These are phyloP conservation scores for Trichoderma reesei DNA, from an alignment of 495 filamentous ascomycete genomes.

Conservation along the genomic window DNA sequence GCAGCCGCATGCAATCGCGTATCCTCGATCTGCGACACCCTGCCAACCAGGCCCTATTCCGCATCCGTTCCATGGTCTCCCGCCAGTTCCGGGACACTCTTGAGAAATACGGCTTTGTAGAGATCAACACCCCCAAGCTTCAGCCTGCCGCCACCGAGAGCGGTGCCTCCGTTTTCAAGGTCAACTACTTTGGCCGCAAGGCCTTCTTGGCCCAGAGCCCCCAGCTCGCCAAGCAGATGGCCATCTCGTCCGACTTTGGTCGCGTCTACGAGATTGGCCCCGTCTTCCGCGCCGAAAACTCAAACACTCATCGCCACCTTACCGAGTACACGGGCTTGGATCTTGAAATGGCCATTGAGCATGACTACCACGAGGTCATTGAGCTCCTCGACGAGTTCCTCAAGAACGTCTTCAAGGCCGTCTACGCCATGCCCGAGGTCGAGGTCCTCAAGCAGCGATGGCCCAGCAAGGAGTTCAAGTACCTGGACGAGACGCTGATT, in stretches of 20 bases:
- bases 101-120: constrained; percentile 67
- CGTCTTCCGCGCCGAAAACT: constrained; percentile 96
- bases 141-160: constrained; percentile 87
- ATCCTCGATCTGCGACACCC: constrained; percentile 79
- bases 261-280: constrained; percentile 87
- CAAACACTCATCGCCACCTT: constrained; percentile 91
- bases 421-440: constrained; percentile 65
- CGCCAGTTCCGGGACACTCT: constrained; percentile 73
- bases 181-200: constrained; percentile 83
- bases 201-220: constrained; percentile 90
- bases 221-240: constrained; percentile 91
- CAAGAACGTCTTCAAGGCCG: constrained; percentile 75
- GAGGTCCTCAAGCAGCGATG: constrained; percentile 52
- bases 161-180: constrained; percentile 86
- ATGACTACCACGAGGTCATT: constrained; percentile 87
- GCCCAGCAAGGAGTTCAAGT: constrained; percentile 52
- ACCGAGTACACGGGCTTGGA: constrained; percentile 95
- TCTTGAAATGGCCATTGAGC: constrained; percentile 84
- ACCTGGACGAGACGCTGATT: constrained; percentile 72
- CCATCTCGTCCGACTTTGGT: constrained; percentile 83
- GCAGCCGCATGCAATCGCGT: constrained; percentile 47
- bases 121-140: constrained; percentile 89
- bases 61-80: constrained; percentile 64
- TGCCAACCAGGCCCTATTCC: constrained; percentile 79
- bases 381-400: constrained; percentile 72